A percentile compares a stretch with the other conserved stretches of the same genome.
These are phyloP conservation scores for Casuarina glauca DNA, from an alignment of 306 rosid species.

Conservation along the genomic window DNA sequence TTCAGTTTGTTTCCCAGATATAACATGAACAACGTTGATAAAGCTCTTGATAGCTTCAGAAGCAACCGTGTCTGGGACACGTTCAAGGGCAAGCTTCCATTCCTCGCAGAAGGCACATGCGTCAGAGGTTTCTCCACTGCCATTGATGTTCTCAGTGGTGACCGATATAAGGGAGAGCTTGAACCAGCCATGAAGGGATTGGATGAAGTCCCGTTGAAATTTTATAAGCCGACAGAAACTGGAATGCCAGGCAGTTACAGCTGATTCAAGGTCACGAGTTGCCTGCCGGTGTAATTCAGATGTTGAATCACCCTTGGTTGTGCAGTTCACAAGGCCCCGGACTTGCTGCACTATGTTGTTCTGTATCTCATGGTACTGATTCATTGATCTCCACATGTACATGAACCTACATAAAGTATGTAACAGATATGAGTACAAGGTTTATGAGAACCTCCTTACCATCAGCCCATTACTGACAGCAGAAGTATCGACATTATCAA, in stretches of 20 bases:
- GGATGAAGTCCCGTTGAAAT: conserved; percentile 78
- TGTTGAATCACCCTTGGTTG: conserved; percentile 70
- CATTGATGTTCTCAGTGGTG: conserved; percentile 47
- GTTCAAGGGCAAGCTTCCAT: conserved; percentile 98
- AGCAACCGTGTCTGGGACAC: conserved; percentile 95
- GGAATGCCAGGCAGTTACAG: conserved; percentile 87
- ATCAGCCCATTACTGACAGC: neutral
- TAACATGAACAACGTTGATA: too few relatives aligned
- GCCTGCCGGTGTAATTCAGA: conserved; percentile 94
- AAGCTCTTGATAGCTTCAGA: conserved; percentile 97
- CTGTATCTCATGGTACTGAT: conserved; percentile 84
- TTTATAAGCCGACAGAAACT: conserved; percentile 82
- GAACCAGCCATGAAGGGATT: conserved; percentile 84
- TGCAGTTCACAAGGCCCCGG: conserved; percentile 75
- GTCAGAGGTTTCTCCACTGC: conserved; percentile 58
- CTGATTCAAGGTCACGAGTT: conserved; percentile 90
- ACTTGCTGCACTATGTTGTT: conserved; percentile 95
- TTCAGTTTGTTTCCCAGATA: conserved; percentile 68
- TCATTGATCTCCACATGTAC: conserved; percentile 99
- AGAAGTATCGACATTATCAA: neutral
- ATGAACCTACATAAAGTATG: conserved; percentile 62
- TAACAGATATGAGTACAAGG: conserved; percentile 21
- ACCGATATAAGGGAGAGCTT: conserved; percentile 80
- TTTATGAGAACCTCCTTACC: neutral
- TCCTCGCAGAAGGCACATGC: conserved; percentile 69